phyloP scores from a whole-genome alignment of 768 basidiomycete species.

The Pulveroboletus sp. region DNA sequence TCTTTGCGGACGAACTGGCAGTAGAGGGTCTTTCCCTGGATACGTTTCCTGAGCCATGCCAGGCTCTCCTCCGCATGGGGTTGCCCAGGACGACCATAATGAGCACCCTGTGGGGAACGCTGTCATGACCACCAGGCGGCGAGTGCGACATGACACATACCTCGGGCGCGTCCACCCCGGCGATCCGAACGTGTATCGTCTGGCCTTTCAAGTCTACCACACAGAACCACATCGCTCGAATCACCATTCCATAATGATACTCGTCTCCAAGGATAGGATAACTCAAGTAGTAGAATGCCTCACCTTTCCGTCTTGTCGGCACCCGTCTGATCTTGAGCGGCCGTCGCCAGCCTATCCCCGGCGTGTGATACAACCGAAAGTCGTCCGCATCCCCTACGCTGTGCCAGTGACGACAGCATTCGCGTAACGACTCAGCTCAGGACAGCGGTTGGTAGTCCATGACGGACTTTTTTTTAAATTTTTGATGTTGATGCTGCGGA shows the following conservation, averaged over 20 bases:
- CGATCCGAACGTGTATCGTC: conserved; percentile 84
- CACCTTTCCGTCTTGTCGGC: conserved; percentile 58
- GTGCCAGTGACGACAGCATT: background rate
- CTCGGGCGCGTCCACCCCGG: conserved; percentile 92
- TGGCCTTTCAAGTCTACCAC: conserved; percentile 64
- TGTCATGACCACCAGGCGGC: background rate
- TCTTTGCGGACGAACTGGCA: conserved; percentile 74
- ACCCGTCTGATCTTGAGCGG: conserved; percentile 65
- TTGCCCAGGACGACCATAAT: conserved; percentile 82
- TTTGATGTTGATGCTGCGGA: background rate
- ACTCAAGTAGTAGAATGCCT: background rate
- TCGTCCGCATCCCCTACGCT: conserved; percentile 88
- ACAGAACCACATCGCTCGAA: background rate
- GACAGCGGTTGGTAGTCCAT: background rate
- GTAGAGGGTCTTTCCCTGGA: conserved; percentile 57
- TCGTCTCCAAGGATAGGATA: background rate
- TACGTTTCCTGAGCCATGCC: conserved; percentile 57
- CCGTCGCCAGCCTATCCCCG: conserved; percentile 68
- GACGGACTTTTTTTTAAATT: background rate
- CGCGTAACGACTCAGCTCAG: conserved; percentile 1
- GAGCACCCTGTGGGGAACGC: conserved; percentile 47
- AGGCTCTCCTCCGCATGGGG: conserved; percentile 70
- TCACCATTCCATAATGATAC: background rate
- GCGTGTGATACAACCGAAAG: conserved; percentile 81
- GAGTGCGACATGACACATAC: conserved; percentile 32